Conservation (phyloP, 768 basidiomycete genomes). For the Suillus occidentalis region DNA sequence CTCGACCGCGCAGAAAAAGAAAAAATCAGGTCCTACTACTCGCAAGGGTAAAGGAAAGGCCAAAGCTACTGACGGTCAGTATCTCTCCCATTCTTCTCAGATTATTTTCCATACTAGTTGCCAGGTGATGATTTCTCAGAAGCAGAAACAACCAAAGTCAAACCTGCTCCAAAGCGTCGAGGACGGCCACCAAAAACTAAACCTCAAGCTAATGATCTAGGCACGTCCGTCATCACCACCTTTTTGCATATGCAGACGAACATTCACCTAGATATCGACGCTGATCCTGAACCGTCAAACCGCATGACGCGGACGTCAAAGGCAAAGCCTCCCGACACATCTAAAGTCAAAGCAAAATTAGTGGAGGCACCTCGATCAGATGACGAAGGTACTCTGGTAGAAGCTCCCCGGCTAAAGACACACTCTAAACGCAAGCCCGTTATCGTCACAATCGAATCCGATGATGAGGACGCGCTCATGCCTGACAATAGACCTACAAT, state of each 20-base stretch:
- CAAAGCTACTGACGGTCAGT: not conserved
- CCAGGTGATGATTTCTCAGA: not conserved
- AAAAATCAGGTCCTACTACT: not conserved
- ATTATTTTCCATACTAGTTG: not conserved
- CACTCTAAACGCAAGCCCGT: slow-evolving; percentile 8
- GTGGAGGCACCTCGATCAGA: slow-evolving; percentile 17
- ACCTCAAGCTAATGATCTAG: slow-evolving; percentile 6
- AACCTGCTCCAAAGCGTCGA: slow-evolving; percentile 19
- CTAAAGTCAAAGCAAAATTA: slow-evolving; percentile 10
- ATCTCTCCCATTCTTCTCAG: not conserved
- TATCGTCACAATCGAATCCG: not conserved
- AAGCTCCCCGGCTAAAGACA: slow-evolving; percentile 15
- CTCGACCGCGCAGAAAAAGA: not conserved
- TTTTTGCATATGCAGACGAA: not conserved
- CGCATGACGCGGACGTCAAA: not conserved
- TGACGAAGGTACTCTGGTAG: slow-evolving; percentile 29
- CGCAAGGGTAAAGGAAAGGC: not conserved
- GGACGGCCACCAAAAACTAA: slow-evolving; percentile 15
- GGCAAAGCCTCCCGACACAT: not conserved
- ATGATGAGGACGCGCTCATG: not conserved
- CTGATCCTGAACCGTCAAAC: slow-evolving; percentile 9
- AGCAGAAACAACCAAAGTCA: slow-evolving; percentile 2
- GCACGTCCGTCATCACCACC: not conserved
- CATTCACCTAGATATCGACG: not conserved
- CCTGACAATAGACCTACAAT: not conserved